These are phyloP conservation scores for Camelina hispida DNA, from an alignment of 345 rosid genomes.

Conservation along the genomic window DNA sequence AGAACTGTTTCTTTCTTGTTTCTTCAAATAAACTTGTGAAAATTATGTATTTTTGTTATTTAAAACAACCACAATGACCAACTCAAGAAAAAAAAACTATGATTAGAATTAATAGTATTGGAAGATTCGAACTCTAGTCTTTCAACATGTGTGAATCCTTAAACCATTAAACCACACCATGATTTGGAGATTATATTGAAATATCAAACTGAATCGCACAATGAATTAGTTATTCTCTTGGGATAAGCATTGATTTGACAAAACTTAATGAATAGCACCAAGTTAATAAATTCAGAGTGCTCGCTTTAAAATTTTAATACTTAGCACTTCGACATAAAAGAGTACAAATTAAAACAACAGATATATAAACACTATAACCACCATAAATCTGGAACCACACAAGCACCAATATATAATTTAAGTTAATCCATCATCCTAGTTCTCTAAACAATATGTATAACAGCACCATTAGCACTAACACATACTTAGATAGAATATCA, in stretches of 20 bases:
- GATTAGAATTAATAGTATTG: background rate
- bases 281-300: slow-evolving; percentile 22
- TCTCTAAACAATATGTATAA: slow-evolving; percentile 19
- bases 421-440: slow-evolving; percentile 17
- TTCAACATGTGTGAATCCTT: background rate
- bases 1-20: background rate
- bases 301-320: slow-evolving; percentile 1
- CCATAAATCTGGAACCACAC: slow-evolving; percentile 27
- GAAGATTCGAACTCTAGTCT: background rate
- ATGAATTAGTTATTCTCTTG: background rate
- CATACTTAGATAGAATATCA: slow-evolving; percentile 20
- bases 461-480: slow-evolving; percentile 36
- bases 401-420: slow-evolving; percentile 23
- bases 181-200: background rate
- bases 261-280: slow-evolving; percentile 6
- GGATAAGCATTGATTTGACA: background rate
- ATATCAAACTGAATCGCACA: background rate
- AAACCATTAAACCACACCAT: background rate
- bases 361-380: background rate
- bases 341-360: background rate
- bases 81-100: background rate
- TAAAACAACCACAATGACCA: background rate
- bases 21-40: background rate
- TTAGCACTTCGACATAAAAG: slow-evolving; percentile 28
- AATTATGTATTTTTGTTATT: background rate